Base-by-base conservation (phyloP, 768 basidiomycete species). In the Dentipellis fragilis region DNA sequence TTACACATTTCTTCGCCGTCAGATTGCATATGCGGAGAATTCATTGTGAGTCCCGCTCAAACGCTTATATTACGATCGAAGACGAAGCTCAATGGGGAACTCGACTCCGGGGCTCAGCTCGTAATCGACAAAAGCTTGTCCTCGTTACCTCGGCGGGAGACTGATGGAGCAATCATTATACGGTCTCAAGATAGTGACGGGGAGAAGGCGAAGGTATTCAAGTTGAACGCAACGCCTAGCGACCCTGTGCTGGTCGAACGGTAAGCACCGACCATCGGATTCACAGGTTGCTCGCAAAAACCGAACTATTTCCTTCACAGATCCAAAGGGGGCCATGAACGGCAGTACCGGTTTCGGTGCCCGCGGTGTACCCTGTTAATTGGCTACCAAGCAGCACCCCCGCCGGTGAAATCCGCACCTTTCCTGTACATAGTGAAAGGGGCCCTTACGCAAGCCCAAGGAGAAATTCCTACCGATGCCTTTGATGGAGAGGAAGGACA, bases 21-120 rank as follows among this genome's bases (percentile, higher is more conserved):
- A 90, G 88, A 91, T 68, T 92, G 89, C 65, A 83, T 92, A 57
- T 92, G 89, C 68, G 88, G 89, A 67, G 89, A 91, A 69, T 90
- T 89, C 63, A 83, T 90, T 65, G 88, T 87, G 68, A 63, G 85
- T 55, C 49, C 21, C n/a, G 16, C 38, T 34, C 21, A 29, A 51
- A 34, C 23, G n/a, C 19, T 17, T 38, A 29, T 29, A 29, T 6
- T 6, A 3, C 29, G 29, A 29, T 29, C 29, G 29, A 29, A 29
- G 29, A 29, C 29, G 29, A 29, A 29, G 29, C 29, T 55, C 45
- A 46, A 50, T 29, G 17, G 8, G 16, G 40, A 34, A 12, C 46
- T 14, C 40, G 36, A 59, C 34, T 11, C 39, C 16, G 36, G 9
- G 29, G 29, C 6, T 21, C 59, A 91, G 88, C 86, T 91, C 60